phyloP scores from a whole-genome alignment of 106 monocot species.

The Vanilla planifolia region DNA sequence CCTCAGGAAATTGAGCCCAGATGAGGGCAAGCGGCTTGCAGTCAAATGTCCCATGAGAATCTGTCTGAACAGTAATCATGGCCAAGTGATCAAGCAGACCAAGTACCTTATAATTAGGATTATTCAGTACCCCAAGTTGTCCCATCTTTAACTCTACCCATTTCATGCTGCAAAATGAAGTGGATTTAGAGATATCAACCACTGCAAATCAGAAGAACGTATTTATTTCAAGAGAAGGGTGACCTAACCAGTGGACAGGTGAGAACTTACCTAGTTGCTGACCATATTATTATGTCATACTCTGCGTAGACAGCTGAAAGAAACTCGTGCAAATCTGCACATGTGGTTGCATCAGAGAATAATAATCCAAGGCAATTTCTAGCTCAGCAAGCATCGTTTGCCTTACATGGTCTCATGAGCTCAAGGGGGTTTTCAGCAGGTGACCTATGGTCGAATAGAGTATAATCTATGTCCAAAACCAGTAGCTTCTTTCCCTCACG shows the following conservation, averaged over 20 bases:
- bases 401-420: constrained; percentile 93
- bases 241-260: not conserved
- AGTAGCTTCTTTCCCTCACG: constrained; percentile 95
- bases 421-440: constrained; percentile 92
- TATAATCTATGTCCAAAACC: constrained; percentile 95
- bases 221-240: not conserved
- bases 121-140: constrained; percentile 84
- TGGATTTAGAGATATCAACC: not conserved
- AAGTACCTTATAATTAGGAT: constrained; percentile 89
- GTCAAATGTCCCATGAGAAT: constrained; percentile 73
- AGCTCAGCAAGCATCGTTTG: not conserved
- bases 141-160: constrained; percentile 98
- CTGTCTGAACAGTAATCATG: constrained; percentile 94
- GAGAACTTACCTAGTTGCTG: constrained; percentile 80
- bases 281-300: constrained; percentile 98
- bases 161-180: constrained; percentile 64
- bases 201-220: not conserved
- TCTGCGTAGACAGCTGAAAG: constrained; percentile 79
- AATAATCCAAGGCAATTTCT: not conserved
- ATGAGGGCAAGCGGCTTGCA: constrained; percentile 96
- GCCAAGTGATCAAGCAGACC: constrained; percentile 90
- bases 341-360: not conserved
- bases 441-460: constrained; percentile 91
- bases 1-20: constrained; percentile 91
- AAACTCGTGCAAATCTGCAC: constrained; percentile 97